phyloP scores from a whole-genome alignment of 1,284 basidiomycete genomes.

The Cryptococcus amylolentus region DNA sequence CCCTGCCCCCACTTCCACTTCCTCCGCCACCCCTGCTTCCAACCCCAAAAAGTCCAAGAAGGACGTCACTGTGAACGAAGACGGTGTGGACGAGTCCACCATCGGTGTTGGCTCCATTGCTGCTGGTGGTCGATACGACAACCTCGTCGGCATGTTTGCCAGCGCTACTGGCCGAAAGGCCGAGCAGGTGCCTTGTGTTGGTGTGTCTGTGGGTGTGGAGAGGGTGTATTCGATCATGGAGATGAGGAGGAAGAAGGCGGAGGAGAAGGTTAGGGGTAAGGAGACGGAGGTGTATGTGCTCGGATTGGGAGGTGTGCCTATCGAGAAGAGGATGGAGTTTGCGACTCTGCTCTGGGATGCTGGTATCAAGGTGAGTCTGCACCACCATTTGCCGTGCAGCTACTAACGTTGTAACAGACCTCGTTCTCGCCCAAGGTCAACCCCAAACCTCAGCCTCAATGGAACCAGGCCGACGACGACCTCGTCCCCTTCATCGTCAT shows the following conservation, averaged over 20 bases:
- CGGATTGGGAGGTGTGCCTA: slow-evolving; percentile 74
- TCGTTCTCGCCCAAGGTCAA: slow-evolving; percentile 93
- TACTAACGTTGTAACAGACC: slow-evolving; percentile 55
- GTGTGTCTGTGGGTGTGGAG: slow-evolving; percentile 90
- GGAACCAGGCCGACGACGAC: slow-evolving; percentile 86
- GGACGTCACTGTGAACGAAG: slow-evolving; percentile 58
- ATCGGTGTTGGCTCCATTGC: slow-evolving; percentile 97
- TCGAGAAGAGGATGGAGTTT: slow-evolving; percentile 80
- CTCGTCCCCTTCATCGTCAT: slow-evolving; percentile 89
- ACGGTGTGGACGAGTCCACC: slow-evolving; percentile 86
- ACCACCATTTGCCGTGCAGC: neutral
- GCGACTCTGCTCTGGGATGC: slow-evolving; percentile 78
- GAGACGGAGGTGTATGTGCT: slow-evolving; percentile 94
- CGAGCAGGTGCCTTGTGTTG: slow-evolving; percentile 77
- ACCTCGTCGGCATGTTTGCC: slow-evolving; percentile 91
- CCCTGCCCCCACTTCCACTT: slow-evolving; percentile 36
- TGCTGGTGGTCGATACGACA: slow-evolving; percentile 94
- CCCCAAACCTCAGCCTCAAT: slow-evolving; percentile 81
- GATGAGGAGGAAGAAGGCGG: slow-evolving; percentile 73
- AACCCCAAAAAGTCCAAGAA: slow-evolving; percentile 38
- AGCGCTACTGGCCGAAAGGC: slow-evolving; percentile 64
- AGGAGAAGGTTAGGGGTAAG: slow-evolving; percentile 65
- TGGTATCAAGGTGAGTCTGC: slow-evolving; percentile 72
- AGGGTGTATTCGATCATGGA: slow-evolving; percentile 92
- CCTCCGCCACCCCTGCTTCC: slow-evolving; percentile 37